Evolutionary conservation across 345 rosid species (phyloP).

Genomic region (Rubroshorea leprosula): DNA sequence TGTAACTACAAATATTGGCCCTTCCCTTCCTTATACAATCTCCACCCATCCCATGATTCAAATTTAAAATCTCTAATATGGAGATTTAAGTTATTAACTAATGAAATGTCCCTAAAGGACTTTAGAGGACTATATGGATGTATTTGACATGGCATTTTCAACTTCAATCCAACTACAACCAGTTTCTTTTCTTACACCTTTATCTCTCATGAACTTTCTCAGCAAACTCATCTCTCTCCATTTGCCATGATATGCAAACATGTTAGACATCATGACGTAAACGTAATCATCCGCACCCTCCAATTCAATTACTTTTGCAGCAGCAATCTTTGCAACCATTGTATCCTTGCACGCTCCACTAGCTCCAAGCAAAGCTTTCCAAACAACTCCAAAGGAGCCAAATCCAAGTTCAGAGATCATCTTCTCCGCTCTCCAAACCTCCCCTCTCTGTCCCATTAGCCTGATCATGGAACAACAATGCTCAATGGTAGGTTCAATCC

Average conservation of each 20-base stretch:
- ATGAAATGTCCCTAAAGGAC: no score
- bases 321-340: constrained; percentile 40
- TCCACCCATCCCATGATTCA: no score
- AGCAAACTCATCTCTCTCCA: constrained; percentile 50
- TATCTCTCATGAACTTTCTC: constrained; percentile 58
- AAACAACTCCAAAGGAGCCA: constrained; percentile 34
- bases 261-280: constrained; percentile 60
- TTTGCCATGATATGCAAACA: constrained; percentile 44
- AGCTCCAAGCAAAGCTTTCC: constrained; percentile 75
- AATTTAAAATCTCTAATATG: no score
- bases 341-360: constrained; percentile 44
- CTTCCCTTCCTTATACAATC: no score
- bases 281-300: constrained; percentile 57
- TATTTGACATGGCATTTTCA: constrained; percentile 12
- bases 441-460: constrained; percentile 55
- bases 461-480: constrained; percentile 70
- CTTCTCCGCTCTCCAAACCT: constrained; percentile 31
- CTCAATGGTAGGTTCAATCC: constrained; percentile 52
- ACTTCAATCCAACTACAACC: constrained; percentile 69
- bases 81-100: no score
- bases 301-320: constrained; percentile 41
- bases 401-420: constrained; percentile 47
- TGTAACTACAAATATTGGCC: no score
- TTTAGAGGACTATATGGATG: no score
- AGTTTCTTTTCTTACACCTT: constrained; percentile 50